Evolutionary conservation across 345 rosid species (phyloP).

Genomic region (Salix purpurea): DNA sequence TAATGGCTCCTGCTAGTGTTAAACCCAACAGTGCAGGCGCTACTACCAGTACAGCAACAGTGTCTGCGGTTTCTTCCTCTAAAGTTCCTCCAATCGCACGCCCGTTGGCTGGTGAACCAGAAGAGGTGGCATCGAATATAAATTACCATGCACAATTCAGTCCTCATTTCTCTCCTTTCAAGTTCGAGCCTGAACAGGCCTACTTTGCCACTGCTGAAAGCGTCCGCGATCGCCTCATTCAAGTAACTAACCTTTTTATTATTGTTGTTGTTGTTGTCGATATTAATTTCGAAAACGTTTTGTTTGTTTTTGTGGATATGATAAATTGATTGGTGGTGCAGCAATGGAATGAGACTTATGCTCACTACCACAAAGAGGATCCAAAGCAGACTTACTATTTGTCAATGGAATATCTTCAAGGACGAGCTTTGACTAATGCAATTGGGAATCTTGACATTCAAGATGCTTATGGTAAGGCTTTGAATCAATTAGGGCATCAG

Average conservation of each 20-base stretch:
- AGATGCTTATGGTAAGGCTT: constrained; percentile 77
- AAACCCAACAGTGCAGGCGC: constrained; percentile 28
- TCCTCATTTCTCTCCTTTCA: constrained; percentile 94
- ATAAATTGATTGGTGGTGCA: constrained; percentile 15
- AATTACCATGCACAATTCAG: constrained; percentile 66
- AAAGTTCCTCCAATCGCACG: constrained; percentile 52
- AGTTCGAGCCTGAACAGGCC: constrained; percentile 85
- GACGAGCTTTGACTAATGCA: constrained; percentile 83
- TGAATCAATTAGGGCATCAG: constrained; percentile 67
- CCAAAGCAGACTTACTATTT: constrained; percentile 93
- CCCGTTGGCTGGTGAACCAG: constrained; percentile 53
- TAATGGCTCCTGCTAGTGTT: constrained; percentile 1
- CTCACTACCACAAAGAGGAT: constrained; percentile 69
- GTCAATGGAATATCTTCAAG: constrained; percentile 98
- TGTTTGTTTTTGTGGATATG: too few relatives aligned
- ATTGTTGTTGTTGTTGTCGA: too few relatives aligned
- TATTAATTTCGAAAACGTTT: too few relatives aligned
- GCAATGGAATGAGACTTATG: constrained; percentile 92
- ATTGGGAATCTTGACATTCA: constrained; percentile 71
- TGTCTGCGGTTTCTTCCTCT: constrained; percentile 25
- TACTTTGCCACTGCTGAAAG: constrained; percentile 82
- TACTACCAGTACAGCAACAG: constrained; percentile 4
- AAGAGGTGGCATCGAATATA: constrained; percentile 73
- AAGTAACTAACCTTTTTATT: constrained; percentile 27
- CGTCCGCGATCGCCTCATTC: constrained; percentile 84